Evolutionary conservation across 352 stramenopile genomes (phyloP), one percentile per base, ranked within the genome.

Genomic region (Ophiocytium majus): DNA sequence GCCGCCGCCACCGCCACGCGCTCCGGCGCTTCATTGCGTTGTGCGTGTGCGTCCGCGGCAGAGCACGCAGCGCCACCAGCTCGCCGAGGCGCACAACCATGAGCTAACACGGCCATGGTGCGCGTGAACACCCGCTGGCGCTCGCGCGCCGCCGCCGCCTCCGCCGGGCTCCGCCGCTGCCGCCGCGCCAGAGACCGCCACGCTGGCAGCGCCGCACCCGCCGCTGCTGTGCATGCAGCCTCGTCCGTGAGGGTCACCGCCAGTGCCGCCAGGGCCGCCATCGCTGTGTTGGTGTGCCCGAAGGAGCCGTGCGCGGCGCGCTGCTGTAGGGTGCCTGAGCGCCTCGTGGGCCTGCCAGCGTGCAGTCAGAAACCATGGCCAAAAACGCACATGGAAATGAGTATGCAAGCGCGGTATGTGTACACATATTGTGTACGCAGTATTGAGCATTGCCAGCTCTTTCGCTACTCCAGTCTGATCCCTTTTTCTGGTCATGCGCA

Each of bases 61-160:
- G 43, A 5, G 43, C 43, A 14, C 43, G 43, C 43, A 57, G 43
- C 32, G 66, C 66, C 35, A 17, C 32, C 32, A 89, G 82, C 37
- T 80, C 80, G 50, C 36, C 86, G 0, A 87, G 63, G 37, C 80
- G 28, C 5, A 84, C 85, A 10, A 81, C 80, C 28, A 84, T 10
- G 0, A 23, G 63, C 50, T 35, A 74, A 23, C 66, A 80, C 31
- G 31, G 43, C 80, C 36, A 66, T 34, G n/a, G 34, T 28, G 50
- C 33, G 76, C 34, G 79, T 66, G 35, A 17, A 43, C 35, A 17
- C 32, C 5, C 14, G 5, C 5, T 57, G 43, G 5, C 43, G 43
- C 43, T 57, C 43, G 5, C 5, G 5, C 43, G 43, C 43, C 43
- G 43, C 43, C 43, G 43, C 43, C 43, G 43, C 43, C 5, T 14